A percentile compares a stretch with the other conserved stretches of the same genome.
Evolutionary conservation across 2,329 filamentous ascomycete species (phyloP).

Genomic region (Ceratocystis destructans): DNA sequence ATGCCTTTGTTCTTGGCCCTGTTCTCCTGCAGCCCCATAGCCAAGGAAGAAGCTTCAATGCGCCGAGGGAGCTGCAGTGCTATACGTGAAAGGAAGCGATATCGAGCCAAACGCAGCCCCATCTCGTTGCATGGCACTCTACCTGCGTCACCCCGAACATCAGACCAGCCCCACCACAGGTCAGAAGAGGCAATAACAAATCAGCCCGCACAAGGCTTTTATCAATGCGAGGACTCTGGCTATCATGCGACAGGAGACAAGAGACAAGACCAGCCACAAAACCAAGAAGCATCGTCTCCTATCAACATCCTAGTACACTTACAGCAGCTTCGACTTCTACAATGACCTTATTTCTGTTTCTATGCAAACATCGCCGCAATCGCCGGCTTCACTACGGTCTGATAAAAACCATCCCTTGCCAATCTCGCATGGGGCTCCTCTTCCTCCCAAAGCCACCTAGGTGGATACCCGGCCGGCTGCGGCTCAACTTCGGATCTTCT

Average conservation of each 20-base stretch:
- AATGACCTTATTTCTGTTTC: neutral
- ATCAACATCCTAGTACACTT: too few relatives aligned
- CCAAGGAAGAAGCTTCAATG: too few relatives aligned
- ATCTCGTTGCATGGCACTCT: slow-evolving; percentile 30
- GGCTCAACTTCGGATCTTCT: slow-evolving; percentile 3
- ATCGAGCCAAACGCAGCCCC: neutral
- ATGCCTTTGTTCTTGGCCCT: too few relatives aligned
- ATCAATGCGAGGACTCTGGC: neutral
- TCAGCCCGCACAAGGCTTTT: neutral
- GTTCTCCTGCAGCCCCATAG: too few relatives aligned
- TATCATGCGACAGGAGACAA: neutral
- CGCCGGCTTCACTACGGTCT: slow-evolving; percentile 1
- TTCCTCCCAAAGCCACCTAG: neutral
- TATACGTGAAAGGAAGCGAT: neutral
- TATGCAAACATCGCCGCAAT: neutral
- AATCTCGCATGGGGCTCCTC: neutral
- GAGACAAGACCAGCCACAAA: neutral
- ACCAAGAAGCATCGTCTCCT: too few relatives aligned
- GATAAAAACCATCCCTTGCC: neutral
- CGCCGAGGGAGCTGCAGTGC: neutral
- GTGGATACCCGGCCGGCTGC: neutral
- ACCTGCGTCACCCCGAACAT: neutral
- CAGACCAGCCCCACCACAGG: neutral
- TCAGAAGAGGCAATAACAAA: neutral
- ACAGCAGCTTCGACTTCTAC: neutral